Percentiles rank a stretch among this genome's conserved stretches.
These are phyloP conservation scores for Heliamphora pulchella DNA, from an alignment of 179 eudicot species.

Conservation along the genomic window DNA sequence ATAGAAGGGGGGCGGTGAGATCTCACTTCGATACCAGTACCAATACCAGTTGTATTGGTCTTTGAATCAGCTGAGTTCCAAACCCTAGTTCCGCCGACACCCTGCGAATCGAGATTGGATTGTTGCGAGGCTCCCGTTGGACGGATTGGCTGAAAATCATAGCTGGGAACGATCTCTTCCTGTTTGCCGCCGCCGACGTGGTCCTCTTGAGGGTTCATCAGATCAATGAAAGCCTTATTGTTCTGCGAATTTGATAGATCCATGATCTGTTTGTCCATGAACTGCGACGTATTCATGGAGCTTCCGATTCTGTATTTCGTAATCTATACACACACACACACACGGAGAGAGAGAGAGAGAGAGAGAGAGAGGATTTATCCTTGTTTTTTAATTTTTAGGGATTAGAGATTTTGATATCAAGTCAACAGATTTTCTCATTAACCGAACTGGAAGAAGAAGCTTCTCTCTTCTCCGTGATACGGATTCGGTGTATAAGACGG, in stretches of 20 bases:
- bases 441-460: too few relatives aligned
- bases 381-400: too few relatives aligned
- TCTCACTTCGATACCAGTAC: constrained; percentile 35
- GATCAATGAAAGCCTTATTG: constrained; percentile 53
- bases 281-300: constrained; percentile 74
- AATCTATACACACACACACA: too few relatives aligned
- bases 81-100: constrained; percentile 34
- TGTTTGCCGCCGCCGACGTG: constrained; percentile 27
- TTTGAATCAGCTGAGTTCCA: constrained; percentile 56
- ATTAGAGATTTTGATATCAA: too few relatives aligned
- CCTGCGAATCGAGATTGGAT: constrained; percentile 18
- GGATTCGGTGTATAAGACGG: too few relatives aligned
- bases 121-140: constrained; percentile 26
- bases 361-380: too few relatives aligned
- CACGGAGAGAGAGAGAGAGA: too few relatives aligned
- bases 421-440: too few relatives aligned
- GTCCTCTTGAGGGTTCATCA: constrained; percentile 45
- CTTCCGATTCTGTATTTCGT: background rate
- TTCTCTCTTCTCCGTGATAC: too few relatives aligned
- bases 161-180: constrained; percentile 59
- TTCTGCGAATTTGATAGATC: constrained; percentile 69
- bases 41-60: constrained; percentile 22
- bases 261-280: constrained; percentile 92
- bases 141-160: constrained; percentile 80
- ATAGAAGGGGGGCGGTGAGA: background rate